These are phyloP conservation scores for Teunomyces tritomae DNA, from an alignment of 805 yeast species.

Conservation along the genomic window DNA sequence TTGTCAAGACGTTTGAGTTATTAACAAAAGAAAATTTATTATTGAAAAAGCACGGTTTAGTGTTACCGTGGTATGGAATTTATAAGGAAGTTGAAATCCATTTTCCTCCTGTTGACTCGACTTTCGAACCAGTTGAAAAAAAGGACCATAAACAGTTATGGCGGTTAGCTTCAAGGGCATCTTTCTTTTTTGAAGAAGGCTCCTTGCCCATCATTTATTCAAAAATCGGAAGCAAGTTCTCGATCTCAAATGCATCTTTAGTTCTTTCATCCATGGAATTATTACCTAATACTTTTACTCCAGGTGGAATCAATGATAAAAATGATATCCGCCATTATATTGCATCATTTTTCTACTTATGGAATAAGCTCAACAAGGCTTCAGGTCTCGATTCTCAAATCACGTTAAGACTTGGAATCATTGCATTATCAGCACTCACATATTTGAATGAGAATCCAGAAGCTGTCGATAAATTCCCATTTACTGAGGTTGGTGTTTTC, in stretches of 20 bases:
- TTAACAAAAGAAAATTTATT: conserved; percentile 46
- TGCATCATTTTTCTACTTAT: conserved; percentile 67
- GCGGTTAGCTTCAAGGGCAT: conserved; percentile 52
- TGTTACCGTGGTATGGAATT: conserved; percentile 52
- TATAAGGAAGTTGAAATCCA: conserved; percentile 32
- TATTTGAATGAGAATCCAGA: conserved; percentile 21
- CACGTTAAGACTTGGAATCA: conserved; percentile 61
- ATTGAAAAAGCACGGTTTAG: conserved; percentile 39
- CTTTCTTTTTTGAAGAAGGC: conserved; percentile 49
- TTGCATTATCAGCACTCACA: conserved; percentile 49
- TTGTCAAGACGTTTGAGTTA: conserved; percentile 57
- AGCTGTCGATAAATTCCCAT: conserved; percentile 15
- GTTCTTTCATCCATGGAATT: conserved; percentile 53
- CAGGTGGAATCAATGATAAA: conserved; percentile 24
- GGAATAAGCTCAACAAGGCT: conserved; percentile 55
- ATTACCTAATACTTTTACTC: conserved; percentile 46
- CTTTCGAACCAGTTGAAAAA: conserved; percentile 47
- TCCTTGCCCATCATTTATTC: conserved; percentile 52
- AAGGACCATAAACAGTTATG: conserved; percentile 48
- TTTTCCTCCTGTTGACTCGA: conserved; percentile 27
- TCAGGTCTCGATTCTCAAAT: conserved; percentile 60
- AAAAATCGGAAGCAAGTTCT: conserved; percentile 48
- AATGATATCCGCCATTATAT: conserved; percentile 53
- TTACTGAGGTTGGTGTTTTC: conserved; percentile 62
- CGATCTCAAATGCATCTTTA: conserved; percentile 51